A percentile compares a stretch with the other conserved stretches of the same genome.
These are phyloP conservation scores for Trichoderma erinaceum DNA, from an alignment of 495 filamentous ascomycete species.

Conservation along the genomic window DNA sequence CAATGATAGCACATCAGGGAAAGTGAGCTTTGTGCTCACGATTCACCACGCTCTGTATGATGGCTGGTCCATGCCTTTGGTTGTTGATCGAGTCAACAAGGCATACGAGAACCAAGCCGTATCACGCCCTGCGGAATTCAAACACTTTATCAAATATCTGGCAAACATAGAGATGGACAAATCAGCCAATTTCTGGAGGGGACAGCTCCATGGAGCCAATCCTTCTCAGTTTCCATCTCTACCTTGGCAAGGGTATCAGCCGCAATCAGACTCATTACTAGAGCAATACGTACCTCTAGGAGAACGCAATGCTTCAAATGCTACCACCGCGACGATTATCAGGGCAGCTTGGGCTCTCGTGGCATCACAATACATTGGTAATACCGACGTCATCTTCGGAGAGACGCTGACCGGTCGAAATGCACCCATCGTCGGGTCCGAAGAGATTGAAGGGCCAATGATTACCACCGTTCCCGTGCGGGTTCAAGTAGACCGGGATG, in stretches of 20 bases:
- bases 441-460: slow-evolving; percentile 51
- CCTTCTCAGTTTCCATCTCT: slow-evolving; percentile 53
- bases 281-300: slow-evolving; percentile 45
- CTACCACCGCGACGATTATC: slow-evolving; percentile 54
- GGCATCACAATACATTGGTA: slow-evolving; percentile 46
- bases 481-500: slow-evolving; percentile 32
- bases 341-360: slow-evolving; percentile 58
- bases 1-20: slow-evolving; percentile 26
- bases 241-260: slow-evolving; percentile 49
- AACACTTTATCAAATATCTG: slow-evolving; percentile 40
- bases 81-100: slow-evolving; percentile 48
- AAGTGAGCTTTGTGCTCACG: slow-evolving; percentile 50
- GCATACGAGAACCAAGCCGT: slow-evolving; percentile 28
- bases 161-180: slow-evolving; percentile 30
- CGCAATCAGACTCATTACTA: slow-evolving; percentile 45
- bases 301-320: slow-evolving; percentile 31
- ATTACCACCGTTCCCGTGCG: slow-evolving; percentile 63
- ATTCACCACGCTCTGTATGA: slow-evolving; percentile 66
- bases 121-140: slow-evolving; percentile 43
- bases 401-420: slow-evolving; percentile 55
- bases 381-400: slow-evolving; percentile 47
- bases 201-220: slow-evolving; percentile 43
- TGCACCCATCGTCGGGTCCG: slow-evolving; percentile 43
- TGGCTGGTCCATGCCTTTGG: slow-evolving; percentile 55
- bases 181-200: slow-evolving; percentile 36